phyloP scores from a whole-genome alignment of 1,284 basidiomycete species.

The Cryptococcus sp. region DNA sequence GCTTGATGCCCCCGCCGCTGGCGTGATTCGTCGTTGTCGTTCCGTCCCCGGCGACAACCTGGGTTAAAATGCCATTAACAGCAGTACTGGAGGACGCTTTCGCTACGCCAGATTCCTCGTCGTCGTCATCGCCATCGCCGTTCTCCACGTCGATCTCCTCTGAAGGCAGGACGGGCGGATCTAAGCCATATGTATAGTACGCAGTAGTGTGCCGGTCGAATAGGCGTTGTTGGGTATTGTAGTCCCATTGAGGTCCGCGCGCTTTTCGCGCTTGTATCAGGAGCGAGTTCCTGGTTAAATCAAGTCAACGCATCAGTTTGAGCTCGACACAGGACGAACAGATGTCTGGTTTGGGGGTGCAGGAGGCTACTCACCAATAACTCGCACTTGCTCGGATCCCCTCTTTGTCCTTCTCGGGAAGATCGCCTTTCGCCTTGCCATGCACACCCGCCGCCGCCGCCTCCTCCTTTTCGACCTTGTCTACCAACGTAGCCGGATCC shows the following conservation, averaged over 20 bases:
- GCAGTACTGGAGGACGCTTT: too few species aligned
- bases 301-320: not conserved
- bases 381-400: constrained; percentile 32
- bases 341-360: not conserved
- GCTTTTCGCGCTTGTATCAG: constrained; percentile 47
- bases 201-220: constrained; percentile 38
- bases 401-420: constrained; percentile 28
- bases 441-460: constrained; percentile 2
- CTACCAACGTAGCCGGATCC: not conserved
- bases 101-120: too few species aligned
- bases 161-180: not conserved
- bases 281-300: constrained; percentile 48
- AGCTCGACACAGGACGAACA: not conserved
- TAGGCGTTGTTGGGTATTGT: constrained; percentile 46
- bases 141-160: too few species aligned
- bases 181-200: constrained; percentile 42
- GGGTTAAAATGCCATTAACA: too few species aligned
- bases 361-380: constrained; percentile 34
- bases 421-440: constrained; percentile 18
- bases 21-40: too few species aligned
- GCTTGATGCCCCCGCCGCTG: too few species aligned
- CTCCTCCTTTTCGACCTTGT: not conserved
- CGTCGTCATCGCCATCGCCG: too few species aligned
- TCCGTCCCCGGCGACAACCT: too few species aligned
- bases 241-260: constrained; percentile 53